Evolutionary conservation across 768 basidiomycete genomes (phyloP), one percentile per base, ranked within the genome.

Genomic region (Floccularia luteovirens): DNA sequence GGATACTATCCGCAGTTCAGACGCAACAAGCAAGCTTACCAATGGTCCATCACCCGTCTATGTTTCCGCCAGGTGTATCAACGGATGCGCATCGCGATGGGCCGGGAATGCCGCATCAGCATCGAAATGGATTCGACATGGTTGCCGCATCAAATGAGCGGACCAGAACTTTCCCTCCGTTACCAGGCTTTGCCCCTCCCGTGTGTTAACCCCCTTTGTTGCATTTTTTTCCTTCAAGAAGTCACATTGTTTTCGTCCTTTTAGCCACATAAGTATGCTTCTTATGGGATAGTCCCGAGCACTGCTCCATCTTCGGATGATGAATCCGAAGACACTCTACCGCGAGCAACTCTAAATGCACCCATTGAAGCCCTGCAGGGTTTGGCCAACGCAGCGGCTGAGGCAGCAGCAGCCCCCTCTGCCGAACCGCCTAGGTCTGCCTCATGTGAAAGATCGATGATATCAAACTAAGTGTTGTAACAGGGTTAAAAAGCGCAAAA

Each of bases 321-420:
- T 54, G 90, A 92, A 59, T 89, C 87, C 0, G 90, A 93, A 53
- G 90, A 92, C 38, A 84, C 90, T 0, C 66, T 93, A 10, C 87
- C 90, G 12, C 75, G 90, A 24, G 74, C 84, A 27, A 77, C 86
- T 23, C 66, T 96, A 46, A 90, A 87, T 46, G 90, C 92, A 1
- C 93, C 93, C 1, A 93, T 94, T 41, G 90, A 96, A 55, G 93
- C 93, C 10, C 67, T 97, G 24, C 90, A 96, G 56, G 90, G 90
- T 2, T 69, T 96, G 38, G 93, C 93, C 21, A 92, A 96, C 56
- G 93, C 92, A 1, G 93, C 93, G 4, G 92, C 90, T 20, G 92
- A 94, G 59, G 89, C 92, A 5, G 88, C 90, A 1, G 83, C 87
- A 8, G 86, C 75, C 3, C 77, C 87, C 5, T 85, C 86, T 28